These are phyloP conservation scores for Ceratocystis huliohia DNA, from an alignment of 2,329 filamentous ascomycete genomes.

Conservation along the genomic window DNA sequence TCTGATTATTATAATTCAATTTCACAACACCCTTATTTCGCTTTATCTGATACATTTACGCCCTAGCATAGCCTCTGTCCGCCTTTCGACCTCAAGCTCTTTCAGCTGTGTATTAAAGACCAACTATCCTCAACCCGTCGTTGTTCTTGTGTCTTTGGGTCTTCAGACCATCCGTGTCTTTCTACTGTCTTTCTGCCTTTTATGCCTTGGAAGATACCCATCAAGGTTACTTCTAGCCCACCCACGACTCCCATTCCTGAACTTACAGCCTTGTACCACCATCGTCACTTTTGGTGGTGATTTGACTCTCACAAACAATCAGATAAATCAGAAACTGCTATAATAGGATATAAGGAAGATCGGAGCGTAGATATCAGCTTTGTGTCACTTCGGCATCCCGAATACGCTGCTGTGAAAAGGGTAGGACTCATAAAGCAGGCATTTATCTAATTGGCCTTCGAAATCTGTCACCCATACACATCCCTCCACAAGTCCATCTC, in stretches of 20 bases:
- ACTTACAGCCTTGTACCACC: not conserved
- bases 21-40: no score
- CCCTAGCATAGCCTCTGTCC: no score
- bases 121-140: no score
- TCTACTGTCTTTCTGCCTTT: not conserved
- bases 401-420: not conserved
- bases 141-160: no score
- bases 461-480: not conserved
- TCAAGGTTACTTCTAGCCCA: not conserved
- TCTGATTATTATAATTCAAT: no score
- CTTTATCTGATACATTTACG: no score
- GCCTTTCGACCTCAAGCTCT: no score
- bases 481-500: not conserved
- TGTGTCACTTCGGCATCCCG: no score
- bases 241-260: not conserved
- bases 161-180: not conserved
- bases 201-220: not conserved
- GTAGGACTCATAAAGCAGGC: not conserved
- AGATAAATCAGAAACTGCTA: not conserved
- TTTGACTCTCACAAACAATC: not conserved
- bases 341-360: not conserved
- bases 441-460: not conserved
- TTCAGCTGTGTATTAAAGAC: no score
- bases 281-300: not conserved
- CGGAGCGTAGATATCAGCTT: not conserved